These are phyloP conservation scores for Boletus subcaerulescens DNA, from an alignment of 768 basidiomycete genomes.

Conservation along the genomic window DNA sequence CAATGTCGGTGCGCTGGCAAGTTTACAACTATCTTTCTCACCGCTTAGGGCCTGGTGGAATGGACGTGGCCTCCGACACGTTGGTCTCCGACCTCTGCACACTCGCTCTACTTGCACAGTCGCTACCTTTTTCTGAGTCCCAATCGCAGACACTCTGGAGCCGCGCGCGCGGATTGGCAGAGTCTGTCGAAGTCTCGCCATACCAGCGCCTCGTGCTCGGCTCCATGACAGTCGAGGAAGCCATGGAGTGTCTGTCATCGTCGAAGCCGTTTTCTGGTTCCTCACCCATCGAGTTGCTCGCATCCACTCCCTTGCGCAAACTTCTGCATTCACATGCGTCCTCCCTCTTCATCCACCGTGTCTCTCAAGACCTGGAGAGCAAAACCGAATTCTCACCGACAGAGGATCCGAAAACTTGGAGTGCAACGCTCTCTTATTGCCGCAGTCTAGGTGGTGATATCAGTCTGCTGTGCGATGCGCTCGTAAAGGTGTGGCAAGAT, in stretches of 20 bases:
- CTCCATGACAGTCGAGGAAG: conserved; percentile 52
- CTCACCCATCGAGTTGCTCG: conserved; percentile 51
- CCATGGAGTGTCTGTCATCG: conserved; percentile 38
- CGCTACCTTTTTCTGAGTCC: conserved; percentile 33
- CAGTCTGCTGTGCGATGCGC: conserved; percentile 47
- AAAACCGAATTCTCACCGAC: conserved; percentile 16
- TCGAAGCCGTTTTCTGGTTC: conserved; percentile 11
- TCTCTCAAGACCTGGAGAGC: conserved; percentile 25
- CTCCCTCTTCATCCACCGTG: conserved; percentile 50
- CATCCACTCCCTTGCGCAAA: conserved; percentile 46
- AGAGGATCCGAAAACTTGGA: conserved; percentile 37
- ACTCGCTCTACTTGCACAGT: conserved; percentile 53
- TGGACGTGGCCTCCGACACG: conserved; percentile 26
- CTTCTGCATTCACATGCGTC: conserved; percentile 53
- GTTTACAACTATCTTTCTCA: conserved; percentile 53
- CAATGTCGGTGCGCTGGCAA: conserved; percentile 43
- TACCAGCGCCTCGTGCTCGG: conserved; percentile 57
- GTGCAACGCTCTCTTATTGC: conserved; percentile 54
- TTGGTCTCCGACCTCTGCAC: conserved; percentile 52
- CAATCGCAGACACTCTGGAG: conserved; percentile 48
- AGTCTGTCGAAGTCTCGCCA: conserved; percentile 33
- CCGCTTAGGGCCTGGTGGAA: not conserved
- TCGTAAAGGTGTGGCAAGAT: conserved; percentile 57
- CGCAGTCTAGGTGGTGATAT: conserved; percentile 60
- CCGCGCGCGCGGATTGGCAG: conserved; percentile 27